phyloP scores from a whole-genome alignment of 768 basidiomycete species.

The Serpula lacrymans region DNA sequence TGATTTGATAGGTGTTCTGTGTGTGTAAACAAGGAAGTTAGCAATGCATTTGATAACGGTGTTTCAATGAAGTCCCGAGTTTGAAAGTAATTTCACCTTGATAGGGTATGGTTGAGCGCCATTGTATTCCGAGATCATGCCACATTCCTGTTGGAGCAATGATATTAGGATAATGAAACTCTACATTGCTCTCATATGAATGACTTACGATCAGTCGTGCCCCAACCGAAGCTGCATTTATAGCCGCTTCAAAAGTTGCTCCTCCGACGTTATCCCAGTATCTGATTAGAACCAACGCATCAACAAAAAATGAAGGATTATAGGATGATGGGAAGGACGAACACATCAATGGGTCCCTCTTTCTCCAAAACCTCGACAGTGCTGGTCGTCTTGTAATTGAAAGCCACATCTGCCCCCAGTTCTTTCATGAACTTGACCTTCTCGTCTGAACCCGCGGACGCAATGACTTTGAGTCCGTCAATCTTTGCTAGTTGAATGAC shows the following conservation, averaged over 20 bases:
- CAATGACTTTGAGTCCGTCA: constrained; percentile 61
- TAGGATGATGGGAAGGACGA: constrained; percentile 39
- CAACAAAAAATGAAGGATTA: constrained; percentile 52
- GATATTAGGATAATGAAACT: too few species aligned
- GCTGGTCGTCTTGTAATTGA: constrained; percentile 68
- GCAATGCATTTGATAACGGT: constrained; percentile 18
- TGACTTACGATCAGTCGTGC: constrained; percentile 48
- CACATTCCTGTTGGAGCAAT: constrained; percentile 40
- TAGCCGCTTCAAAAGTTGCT: constrained; percentile 48
- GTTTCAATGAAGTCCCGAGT: constrained; percentile 34
- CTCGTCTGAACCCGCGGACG: constrained; percentile 66
- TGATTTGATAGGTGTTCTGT: constrained; percentile 37
- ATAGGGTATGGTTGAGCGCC: background rate
- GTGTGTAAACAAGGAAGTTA: constrained; percentile 8
- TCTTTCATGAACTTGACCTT: constrained; percentile 62
- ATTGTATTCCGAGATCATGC: constrained; percentile 15
- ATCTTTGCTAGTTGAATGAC: constrained; percentile 51
- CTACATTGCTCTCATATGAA: too few species aligned
- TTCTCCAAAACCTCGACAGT: constrained; percentile 49
- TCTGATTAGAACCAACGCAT: constrained; percentile 28
- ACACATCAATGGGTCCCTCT: constrained; percentile 56
- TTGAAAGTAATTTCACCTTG: constrained; percentile 22
- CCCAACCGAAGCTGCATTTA: constrained; percentile 37
- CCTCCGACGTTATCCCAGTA: constrained; percentile 59
- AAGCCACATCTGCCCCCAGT: constrained; percentile 65